Conservation (phyloP, 2,329 filamentous ascomycete genomes). For the Fusarium heterosporum region DNA sequence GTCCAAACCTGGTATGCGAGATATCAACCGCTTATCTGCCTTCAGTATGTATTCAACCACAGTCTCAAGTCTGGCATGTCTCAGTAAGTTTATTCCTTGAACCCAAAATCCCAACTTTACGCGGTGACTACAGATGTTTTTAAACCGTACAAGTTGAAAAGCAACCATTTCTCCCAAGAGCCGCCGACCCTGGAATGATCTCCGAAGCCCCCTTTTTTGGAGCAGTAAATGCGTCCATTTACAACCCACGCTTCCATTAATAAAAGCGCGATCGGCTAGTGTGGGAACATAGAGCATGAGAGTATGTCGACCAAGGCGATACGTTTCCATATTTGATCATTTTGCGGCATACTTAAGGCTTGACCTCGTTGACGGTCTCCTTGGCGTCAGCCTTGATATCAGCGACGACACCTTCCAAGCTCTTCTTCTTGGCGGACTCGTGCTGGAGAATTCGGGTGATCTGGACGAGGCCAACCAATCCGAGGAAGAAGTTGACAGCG, state of each 20-base stretch:
- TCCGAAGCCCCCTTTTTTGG: constrained; percentile 11
- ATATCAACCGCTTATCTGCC: background rate
- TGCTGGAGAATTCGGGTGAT: constrained; percentile 79
- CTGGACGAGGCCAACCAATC: constrained; percentile 86
- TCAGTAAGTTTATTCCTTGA: constrained; percentile 29
- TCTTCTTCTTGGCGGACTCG: constrained; percentile 69
- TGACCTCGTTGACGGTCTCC: constrained; percentile 46
- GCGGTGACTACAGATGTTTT: constrained; percentile 8
- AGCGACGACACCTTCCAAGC: constrained; percentile 50
- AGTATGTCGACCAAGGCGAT: constrained; percentile 9
- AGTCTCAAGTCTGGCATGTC: constrained; percentile 1
- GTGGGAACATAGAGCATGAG: constrained; percentile 10
- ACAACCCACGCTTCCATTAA: background rate
- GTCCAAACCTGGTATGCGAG: background rate
- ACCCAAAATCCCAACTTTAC: constrained; percentile 4
- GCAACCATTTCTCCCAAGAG: constrained; percentile 17
- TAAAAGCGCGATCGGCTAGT: background rate
- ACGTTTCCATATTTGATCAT: constrained; percentile 4
- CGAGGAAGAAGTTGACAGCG: constrained; percentile 98
- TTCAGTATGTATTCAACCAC: background rate
- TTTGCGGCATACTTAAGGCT: constrained; percentile 34
- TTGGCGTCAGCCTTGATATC: constrained; percentile 58
- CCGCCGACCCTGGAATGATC: constrained; percentile 7
- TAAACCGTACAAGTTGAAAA: constrained; percentile 16
- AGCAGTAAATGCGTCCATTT: constrained; percentile 4